Base-by-base conservation (phyloP, 1,284 basidiomycete species). In the Ustilago curta region DNA sequence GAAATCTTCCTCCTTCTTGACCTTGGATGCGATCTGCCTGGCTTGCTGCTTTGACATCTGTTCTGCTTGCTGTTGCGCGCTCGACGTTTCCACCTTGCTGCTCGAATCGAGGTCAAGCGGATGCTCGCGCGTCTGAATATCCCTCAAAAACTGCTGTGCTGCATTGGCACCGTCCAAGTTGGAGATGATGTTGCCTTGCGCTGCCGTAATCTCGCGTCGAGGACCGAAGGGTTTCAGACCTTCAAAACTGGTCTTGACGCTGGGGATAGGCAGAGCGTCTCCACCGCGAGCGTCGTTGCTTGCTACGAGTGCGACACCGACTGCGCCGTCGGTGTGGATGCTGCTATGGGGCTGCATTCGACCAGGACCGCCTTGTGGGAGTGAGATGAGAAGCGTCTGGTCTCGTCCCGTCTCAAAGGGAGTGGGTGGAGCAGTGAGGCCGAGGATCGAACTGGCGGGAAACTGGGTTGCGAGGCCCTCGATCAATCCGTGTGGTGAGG, bases 381-480 rank as follows among this genome's bases (percentile, higher is more conserved):
- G 45, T 8, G 63, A 89, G 70, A 89, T 86, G 73, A 94, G 90
- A 2, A 95, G 86, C 0, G 93, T 95, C 51, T 91, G 89, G 1
- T 91, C 91, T 21, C 91, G 87, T 11, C 92, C 92, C 0, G 93
- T 95, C 21, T 93, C 87, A 83, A 95, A 95, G 0, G 93, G 93
- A 0, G 94, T 95, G 0, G 91, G 91, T 0, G 92, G 88, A 0
- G 90, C 91, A 14, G 92, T 84, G 21, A 94, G 87, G 16, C 92
- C 92, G 39, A 92, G 85, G 86, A 90, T 89, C 29, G 86, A 87
- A 8, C 89, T 87, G 16, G 78, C 56, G 0, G 88, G 87, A 73
- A 90, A 90, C 25, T 83, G 53, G 65, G 67, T 77, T 8, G 84
- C 81, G 12, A 92, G 85, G 12, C 89, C 86, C 45, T 87, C 88